Conservation (phyloP, 2,329 filamentous ascomycete species). For the Colletotrichum lini region DNA sequence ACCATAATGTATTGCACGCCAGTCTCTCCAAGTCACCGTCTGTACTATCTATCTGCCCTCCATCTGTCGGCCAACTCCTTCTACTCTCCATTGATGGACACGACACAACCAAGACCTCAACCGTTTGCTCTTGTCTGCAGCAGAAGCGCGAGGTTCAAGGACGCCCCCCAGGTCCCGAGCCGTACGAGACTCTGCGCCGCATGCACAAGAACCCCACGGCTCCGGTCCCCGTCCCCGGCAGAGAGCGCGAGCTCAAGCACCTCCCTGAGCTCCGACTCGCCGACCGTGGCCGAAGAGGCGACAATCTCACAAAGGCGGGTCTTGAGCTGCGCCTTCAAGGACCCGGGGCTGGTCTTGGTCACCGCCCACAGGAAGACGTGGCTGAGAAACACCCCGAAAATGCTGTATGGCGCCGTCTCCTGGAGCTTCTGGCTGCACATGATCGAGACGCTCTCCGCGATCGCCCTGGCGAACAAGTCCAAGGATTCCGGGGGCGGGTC, state of each 20-base stretch:
- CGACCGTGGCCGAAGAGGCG: not conserved
- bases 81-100: no score
- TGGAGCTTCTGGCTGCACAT: not conserved
- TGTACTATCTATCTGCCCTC: not conserved
- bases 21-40: not conserved
- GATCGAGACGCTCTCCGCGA: not conserved
- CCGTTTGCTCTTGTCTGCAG: not conserved
- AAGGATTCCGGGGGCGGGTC: not conserved
- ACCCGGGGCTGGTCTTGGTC: not conserved
- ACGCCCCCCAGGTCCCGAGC: constrained; percentile 29
- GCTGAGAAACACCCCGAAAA: constrained; percentile 18
- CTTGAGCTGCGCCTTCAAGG: not conserved
- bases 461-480: not conserved
- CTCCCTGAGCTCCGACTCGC: not conserved
- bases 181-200: constrained; percentile 11
- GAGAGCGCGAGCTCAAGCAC: not conserved
- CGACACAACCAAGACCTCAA: no score
- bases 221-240: not conserved
- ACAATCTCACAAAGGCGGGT: not conserved
- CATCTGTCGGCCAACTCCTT: no score
- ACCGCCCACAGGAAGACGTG: constrained; percentile 20
- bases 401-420: constrained; percentile 8
- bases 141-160: constrained; percentile 16
- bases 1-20: no score
- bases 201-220: constrained; percentile 11